Evolutionary conservation across 345 rosid genomes (phyloP).

Genomic region (Pistacia vera): DNA sequence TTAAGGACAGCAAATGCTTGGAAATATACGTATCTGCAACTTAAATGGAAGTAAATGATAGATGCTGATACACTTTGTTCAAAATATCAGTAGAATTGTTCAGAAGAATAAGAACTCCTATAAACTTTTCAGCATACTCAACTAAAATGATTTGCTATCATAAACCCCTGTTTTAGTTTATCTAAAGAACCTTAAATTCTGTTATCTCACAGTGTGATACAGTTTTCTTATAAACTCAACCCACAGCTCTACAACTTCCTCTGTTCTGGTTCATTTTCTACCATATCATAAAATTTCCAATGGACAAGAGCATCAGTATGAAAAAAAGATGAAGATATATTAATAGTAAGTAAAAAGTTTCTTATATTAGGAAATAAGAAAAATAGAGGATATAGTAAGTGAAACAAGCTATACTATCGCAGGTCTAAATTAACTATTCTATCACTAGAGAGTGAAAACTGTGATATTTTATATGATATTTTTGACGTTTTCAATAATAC

Average conservation of each 20-base stretch:
- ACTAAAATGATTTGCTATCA: not conserved
- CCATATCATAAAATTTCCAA: not conserved
- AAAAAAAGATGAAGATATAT: not conserved
- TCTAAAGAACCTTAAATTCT: not conserved
- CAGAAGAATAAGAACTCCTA: not conserved
- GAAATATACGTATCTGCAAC: not conserved
- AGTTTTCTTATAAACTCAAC: not conserved
- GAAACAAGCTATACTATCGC: not conserved
- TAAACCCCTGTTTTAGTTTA: too few species aligned
- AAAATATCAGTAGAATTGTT: not conserved
- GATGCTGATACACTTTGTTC: not conserved
- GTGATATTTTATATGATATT: not conserved
- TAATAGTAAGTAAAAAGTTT: not conserved
- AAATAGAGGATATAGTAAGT: not conserved
- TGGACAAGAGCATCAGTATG: not conserved
- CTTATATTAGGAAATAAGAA: not conserved
- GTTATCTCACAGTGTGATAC: not conserved
- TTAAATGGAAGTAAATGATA: not conserved
- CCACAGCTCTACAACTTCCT: not conserved
- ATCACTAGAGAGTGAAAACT: not conserved
- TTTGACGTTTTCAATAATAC: not conserved
- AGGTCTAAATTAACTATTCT: not conserved
- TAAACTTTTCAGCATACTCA: not conserved
- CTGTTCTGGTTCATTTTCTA: not conserved
- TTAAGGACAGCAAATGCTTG: slow-evolving; percentile 32